These are phyloP conservation scores for Pelargonium citronellum DNA, from an alignment of 441 rosid species.

Conservation along the genomic window DNA sequence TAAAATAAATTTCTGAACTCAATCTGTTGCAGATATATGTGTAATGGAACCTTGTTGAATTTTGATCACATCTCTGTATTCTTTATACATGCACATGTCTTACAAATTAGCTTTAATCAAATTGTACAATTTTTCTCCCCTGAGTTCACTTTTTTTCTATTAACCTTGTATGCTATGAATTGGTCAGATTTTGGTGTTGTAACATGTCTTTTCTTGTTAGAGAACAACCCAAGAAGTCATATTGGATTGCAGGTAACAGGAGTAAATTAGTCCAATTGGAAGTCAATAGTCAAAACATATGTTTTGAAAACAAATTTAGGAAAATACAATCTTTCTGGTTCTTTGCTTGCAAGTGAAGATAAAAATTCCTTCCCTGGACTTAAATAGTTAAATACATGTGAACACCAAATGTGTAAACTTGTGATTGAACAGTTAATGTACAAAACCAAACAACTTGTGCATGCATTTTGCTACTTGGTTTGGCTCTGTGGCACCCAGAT, in stretches of 20 bases:
- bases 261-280: background rate
- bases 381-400: background rate
- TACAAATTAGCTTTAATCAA: background rate
- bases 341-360: background rate
- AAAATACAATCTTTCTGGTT: background rate
- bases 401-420: background rate
- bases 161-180: background rate
- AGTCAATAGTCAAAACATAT: background rate
- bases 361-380: background rate
- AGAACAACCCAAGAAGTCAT: background rate
- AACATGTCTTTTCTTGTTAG: background rate
- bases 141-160: too few species aligned
- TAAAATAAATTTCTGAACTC: slow-evolving; percentile 12
- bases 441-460: too few species aligned
- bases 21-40: background rate
- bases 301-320: background rate
- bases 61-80: background rate
- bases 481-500: too few species aligned
- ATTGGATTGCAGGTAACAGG: background rate
- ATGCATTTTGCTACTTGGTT: too few species aligned
- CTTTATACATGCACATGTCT: background rate
- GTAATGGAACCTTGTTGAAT: slow-evolving; percentile 9
- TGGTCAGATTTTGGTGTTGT: background rate
- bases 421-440: background rate
- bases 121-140: background rate